Evolutionary conservation across 2,329 filamentous ascomycete species (phyloP).

Genomic region (Fusarium tricinctum): DNA sequence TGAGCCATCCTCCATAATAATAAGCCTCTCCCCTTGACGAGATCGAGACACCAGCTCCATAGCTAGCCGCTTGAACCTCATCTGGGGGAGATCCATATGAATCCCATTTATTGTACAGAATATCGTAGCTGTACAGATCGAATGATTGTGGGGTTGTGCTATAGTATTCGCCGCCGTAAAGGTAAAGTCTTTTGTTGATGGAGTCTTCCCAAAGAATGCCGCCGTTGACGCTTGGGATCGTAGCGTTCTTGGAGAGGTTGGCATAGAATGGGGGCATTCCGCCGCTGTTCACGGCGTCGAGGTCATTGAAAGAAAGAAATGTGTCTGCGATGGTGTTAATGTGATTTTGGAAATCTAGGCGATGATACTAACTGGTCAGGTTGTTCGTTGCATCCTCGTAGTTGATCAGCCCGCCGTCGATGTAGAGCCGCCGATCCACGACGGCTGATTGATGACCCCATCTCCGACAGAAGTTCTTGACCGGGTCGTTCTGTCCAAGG

Average conservation of each 20-base stretch:
- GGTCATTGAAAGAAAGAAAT: conserved; percentile 10
- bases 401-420: conserved; percentile 14
- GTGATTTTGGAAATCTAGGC: too few relatives aligned
- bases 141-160: neutral
- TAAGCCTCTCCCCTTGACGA: conserved; percentile 13
- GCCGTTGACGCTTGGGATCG: conserved; percentile 12
- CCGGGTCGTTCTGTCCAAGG: conserved; percentile 3
- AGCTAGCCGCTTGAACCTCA: conserved; percentile 1
- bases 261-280: conserved; percentile 8
- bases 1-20: conserved; percentile 14
- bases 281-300: neutral
- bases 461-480: conserved; percentile 6
- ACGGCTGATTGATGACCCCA: conserved; percentile 16
- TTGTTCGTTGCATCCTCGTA: neutral
- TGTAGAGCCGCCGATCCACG: conserved; percentile 12
- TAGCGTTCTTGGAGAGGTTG: conserved; percentile 9
- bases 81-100: neutral
- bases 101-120: conserved; percentile 13
- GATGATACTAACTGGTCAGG: neutral
- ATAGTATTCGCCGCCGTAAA: conserved; percentile 12
- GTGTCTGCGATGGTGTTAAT: neutral
- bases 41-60: conserved; percentile 10
- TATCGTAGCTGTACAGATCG: conserved; percentile 15
- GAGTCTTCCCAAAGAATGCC: conserved; percentile 23
- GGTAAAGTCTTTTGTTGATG: conserved; percentile 11